Base-by-base conservation (phyloP, 208 protist species). In the Trypanosoma theileri region DNA sequence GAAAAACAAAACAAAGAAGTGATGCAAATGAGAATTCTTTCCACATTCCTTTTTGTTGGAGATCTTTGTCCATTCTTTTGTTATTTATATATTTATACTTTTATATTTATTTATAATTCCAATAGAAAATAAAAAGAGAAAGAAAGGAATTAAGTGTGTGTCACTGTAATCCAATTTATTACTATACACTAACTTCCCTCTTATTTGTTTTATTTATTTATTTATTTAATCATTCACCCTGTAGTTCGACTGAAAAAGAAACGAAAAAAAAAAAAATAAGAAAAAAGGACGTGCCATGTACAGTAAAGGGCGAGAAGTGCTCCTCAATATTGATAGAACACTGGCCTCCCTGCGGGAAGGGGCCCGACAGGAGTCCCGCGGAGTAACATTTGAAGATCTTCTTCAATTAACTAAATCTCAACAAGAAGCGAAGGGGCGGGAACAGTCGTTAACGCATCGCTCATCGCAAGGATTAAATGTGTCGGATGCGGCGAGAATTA, bases 271-370 rank as follows among this genome's bases (percentile, higher is more conserved):
- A 35, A 6, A 35, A 6, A 35, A 35, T 6, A 35, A 35, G 28
- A 35, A 35, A 6, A 35, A 35, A 6, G 28, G 6, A 35, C 7
- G n/a, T 56, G 9, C n/a, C 8, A 76, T 76, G 71, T 76, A 76
- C 57, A 61, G 13, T 12, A 76, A 60, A 50, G 63, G 71, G n/a
- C 42, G 11, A 28, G n/a, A 66, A 3, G 58, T 31, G 8, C 21
- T 76, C 21, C 56, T 21, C n/a, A 48, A 65, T 35, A 16, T 76
- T 55, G 71, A 70, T 19, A 10, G 22, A 7, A 45, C 24, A 13
- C 26, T 76, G 21, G 58, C 55, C 9, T 40, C 62, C 11, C 42
- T 76, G 1, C 62, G 71, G 7, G 21, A 70, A 17, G 50, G 53
- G 0, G 64, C 50, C 28, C 62, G 44, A 0, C 44, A 69, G n/a